These are phyloP conservation scores for Xenoacremonium recifei DNA, from an alignment of 2,329 filamentous ascomycete species.

Conservation along the genomic window DNA sequence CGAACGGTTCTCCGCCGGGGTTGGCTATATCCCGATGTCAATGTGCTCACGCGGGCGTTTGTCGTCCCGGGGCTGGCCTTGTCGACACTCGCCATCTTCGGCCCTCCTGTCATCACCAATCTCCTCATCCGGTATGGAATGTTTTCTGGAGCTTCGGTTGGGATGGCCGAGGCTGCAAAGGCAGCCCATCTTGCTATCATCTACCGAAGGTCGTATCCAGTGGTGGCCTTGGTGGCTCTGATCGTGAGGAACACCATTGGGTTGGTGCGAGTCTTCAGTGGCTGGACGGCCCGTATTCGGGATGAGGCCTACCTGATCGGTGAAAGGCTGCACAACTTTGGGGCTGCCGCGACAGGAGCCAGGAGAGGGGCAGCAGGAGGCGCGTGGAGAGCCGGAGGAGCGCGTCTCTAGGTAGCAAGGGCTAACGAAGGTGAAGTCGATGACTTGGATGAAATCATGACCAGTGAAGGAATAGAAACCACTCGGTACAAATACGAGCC, in stretches of 20 bases:
- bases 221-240: conserved; percentile 50
- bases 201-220: conserved; percentile 69
- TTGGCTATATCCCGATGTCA: conserved; percentile 75
- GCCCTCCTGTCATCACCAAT: conserved; percentile 60
- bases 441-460: no score
- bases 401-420: conserved; percentile 28
- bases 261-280: conserved; percentile 60
- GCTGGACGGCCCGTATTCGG: conserved; percentile 78
- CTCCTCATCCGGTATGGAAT: conserved; percentile 26
- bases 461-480: no score
- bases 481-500: no score
- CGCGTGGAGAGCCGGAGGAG: conserved; percentile 36
- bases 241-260: conserved; percentile 43
- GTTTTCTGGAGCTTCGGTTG: conserved; percentile 14
- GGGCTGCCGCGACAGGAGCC: conserved; percentile 42
- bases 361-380: conserved; percentile 33
- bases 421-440: no score
- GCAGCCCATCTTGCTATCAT: conserved; percentile 35
- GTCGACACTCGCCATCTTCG: conserved; percentile 59
- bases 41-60: conserved; percentile 80
- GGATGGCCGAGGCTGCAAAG: conserved; percentile 23
- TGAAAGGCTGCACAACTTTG: conserved; percentile 92
- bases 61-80: conserved; percentile 70
- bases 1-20: conserved; percentile 71
- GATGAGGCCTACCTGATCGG: conserved; percentile 97